Evolutionary conservation across 305 asterid species (phyloP).

Genomic region (Fraxinus xanthoxyloides): DNA sequence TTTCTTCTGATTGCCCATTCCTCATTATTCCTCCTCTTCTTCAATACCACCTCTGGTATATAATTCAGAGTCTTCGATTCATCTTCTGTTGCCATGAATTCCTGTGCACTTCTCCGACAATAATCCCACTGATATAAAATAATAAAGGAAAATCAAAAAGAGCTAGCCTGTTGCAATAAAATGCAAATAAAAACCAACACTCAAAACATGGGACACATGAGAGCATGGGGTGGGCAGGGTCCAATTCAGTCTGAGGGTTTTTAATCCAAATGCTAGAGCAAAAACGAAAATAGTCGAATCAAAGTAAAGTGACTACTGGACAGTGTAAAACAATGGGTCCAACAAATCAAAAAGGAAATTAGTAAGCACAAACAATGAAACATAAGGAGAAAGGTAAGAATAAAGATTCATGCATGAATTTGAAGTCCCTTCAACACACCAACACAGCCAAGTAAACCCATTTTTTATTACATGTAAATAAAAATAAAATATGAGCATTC

Average conservation of each 20-base stretch:
- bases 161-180: not conserved
- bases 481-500: not conserved
- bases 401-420: not conserved
- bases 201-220: too few relatives aligned
- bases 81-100: constrained; percentile 50
- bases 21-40: constrained; percentile 91
- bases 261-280: not conserved
- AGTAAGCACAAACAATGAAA: not conserved
- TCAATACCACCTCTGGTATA: constrained; percentile 77
- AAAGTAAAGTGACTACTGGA: not conserved
- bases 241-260: not conserved
- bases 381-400: not conserved
- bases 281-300: not conserved
- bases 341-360: not conserved
- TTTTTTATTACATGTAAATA: too few relatives aligned
- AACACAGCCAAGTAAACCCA: not conserved
- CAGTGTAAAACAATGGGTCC: not conserved
- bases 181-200: not conserved
- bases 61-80: constrained; percentile 49
- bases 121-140: not conserved
- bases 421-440: not conserved
- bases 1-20: constrained; percentile 81
- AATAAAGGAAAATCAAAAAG: not conserved
- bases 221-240: not conserved
- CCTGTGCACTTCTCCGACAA: not conserved